Evolutionary conservation across 805 yeast species (phyloP).

Genomic region (Sugiyamaella qingdaonensis): DNA sequence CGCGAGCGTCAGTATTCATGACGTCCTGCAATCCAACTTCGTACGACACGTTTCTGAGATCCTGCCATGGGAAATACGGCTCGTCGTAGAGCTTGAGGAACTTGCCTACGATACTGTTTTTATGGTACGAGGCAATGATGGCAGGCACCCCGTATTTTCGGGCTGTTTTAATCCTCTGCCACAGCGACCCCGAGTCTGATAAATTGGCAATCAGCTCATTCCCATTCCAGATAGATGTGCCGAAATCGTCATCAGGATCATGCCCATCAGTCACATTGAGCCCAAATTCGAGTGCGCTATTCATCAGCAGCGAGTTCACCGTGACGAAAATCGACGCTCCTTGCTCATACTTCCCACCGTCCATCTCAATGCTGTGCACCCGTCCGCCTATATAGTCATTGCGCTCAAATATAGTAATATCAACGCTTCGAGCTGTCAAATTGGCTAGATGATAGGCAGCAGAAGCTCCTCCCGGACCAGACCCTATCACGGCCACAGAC

Average conservation of each 20-base stretch:
- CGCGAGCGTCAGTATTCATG: slow-evolving; percentile 23
- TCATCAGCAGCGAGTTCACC: slow-evolving; percentile 37
- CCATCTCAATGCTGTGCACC: slow-evolving; percentile 36
- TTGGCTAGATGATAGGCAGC: slow-evolving; percentile 44
- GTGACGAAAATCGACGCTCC: slow-evolving; percentile 46
- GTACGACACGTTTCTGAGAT: slow-evolving; percentile 23
- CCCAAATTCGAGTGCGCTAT: slow-evolving; percentile 38
- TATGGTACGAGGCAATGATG: slow-evolving; percentile 22
- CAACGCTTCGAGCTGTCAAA: slow-evolving; percentile 31
- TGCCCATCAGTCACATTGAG: slow-evolving; percentile 22
- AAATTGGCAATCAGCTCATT: slow-evolving; percentile 12
- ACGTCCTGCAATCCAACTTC: slow-evolving; percentile 31
- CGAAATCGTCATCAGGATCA: neutral
- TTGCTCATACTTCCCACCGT: slow-evolving; percentile 36
- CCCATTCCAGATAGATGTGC: slow-evolving; percentile 38
- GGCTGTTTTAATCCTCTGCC: slow-evolving; percentile 9
- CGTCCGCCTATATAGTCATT: slow-evolving; percentile 45
- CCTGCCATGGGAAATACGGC: slow-evolving; percentile 37
- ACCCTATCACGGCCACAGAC: slow-evolving; percentile 43
- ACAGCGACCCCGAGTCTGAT: slow-evolving; percentile 7
- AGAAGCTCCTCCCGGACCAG: slow-evolving; percentile 50
- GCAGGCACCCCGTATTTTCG: slow-evolving; percentile 22
- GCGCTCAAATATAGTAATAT: slow-evolving; percentile 42
- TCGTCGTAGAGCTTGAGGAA: slow-evolving; percentile 35
- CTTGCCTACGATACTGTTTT: slow-evolving; percentile 21